A percentile compares a stretch with the other conserved stretches of the same genome.
Conservation (phyloP, 495 filamentous ascomycete species). For the Trichoderma virens region DNA sequence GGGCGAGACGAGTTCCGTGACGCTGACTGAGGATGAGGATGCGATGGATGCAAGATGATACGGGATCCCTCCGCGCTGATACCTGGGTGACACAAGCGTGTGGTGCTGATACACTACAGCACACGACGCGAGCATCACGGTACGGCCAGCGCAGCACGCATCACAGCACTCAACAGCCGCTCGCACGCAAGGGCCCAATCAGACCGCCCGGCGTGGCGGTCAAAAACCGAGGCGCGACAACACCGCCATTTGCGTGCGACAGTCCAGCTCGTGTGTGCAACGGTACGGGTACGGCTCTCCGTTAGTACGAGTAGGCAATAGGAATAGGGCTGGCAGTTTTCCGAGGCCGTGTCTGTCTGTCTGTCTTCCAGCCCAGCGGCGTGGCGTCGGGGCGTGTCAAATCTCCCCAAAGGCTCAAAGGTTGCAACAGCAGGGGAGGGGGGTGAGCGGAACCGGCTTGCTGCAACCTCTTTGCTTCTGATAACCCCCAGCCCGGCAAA, state of each 20-base stretch:
- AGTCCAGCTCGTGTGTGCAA: too few species aligned
- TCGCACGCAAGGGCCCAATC: constrained; percentile 1
- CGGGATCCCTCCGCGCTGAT: too few species aligned
- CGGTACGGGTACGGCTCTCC: background rate
- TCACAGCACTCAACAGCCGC: too few species aligned
- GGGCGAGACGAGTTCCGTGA: too few species aligned
- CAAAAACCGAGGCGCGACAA: background rate
- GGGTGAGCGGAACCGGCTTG: background rate
- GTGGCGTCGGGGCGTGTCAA: too few species aligned
- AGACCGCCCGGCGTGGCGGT: constrained; percentile 1
- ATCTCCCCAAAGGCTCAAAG: background rate
- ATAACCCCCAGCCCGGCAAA: background rate
- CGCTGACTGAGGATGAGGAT: too few species aligned
- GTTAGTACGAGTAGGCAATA: background rate
- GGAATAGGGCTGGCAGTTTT: background rate
- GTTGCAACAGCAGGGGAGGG: background rate
- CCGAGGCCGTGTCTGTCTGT: too few species aligned
- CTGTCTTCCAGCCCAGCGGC: background rate
- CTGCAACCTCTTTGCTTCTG: constrained; percentile 5
- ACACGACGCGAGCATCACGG: too few species aligned
- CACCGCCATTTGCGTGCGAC: constrained; percentile 3
- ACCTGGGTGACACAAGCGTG: too few species aligned
- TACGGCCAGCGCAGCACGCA: too few species aligned
- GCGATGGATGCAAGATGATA: too few species aligned
- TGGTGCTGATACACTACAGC: too few species aligned